A percentile compares a stretch with the other conserved stretches of the same genome.
These are phyloP conservation scores for Bertia moriformis DNA, from an alignment of 2,329 filamentous ascomycete genomes.

Conservation along the genomic window DNA sequence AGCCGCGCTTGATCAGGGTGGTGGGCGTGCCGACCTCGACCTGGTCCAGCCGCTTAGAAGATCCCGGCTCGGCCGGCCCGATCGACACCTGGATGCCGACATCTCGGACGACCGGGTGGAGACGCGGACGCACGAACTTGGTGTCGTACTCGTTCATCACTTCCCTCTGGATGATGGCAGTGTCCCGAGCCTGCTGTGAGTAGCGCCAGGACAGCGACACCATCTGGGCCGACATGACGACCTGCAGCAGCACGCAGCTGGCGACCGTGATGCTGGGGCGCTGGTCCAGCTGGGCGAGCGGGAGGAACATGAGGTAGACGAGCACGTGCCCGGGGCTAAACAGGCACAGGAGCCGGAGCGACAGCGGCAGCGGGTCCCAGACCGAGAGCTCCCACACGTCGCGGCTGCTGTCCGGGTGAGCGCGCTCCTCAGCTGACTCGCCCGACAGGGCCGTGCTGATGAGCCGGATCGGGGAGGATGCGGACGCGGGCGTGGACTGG, in stretches of 20 bases:
- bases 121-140: constrained; percentile 51
- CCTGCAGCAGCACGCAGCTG: constrained; percentile 37
- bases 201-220: constrained; percentile 38
- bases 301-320: constrained; percentile 50
- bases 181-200: constrained; percentile 46
- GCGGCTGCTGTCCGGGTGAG: constrained; percentile 36
- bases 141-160: constrained; percentile 55
- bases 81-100: constrained; percentile 65
- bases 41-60: constrained; percentile 23
- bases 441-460: constrained; percentile 27
- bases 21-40: constrained; percentile 37
- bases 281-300: constrained; percentile 22
- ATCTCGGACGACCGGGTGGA: constrained; percentile 29
- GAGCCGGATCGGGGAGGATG: constrained; percentile 43
- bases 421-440: neutral
- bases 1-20: constrained; percentile 57
- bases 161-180: constrained; percentile 44
- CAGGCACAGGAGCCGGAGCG: constrained; percentile 44
- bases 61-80: too few relatives aligned
- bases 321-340: constrained; percentile 56
- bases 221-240: constrained; percentile 42
- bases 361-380: constrained; percentile 55
- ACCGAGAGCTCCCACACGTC: constrained; percentile 57
- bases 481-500: constrained; percentile 43
- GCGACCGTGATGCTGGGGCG: constrained; percentile 38